A percentile compares a stretch with the other conserved stretches of the same genome.
These are phyloP conservation scores for Ganoderma sinense DNA, from an alignment of 1,284 basidiomycete genomes.

Conservation along the genomic window DNA sequence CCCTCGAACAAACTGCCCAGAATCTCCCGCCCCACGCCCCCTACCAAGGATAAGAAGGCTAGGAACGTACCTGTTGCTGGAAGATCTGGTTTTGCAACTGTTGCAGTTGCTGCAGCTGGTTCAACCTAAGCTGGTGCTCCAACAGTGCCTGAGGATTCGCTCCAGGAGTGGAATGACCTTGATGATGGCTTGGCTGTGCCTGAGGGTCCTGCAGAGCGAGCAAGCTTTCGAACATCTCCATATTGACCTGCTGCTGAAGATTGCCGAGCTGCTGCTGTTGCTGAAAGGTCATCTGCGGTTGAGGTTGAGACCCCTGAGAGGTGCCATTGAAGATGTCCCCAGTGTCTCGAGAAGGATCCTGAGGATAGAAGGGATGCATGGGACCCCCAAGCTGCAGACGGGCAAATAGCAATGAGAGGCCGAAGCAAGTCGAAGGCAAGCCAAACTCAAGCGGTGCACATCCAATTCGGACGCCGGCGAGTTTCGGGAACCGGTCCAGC, in stretches of 20 bases:
- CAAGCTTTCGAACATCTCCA: constrained; percentile 60
- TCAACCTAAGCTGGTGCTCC: constrained; percentile 74
- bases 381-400: constrained; percentile 51
- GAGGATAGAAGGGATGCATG: constrained; percentile 50
- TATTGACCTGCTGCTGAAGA: constrained; percentile 43
- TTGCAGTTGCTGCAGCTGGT: constrained; percentile 78
- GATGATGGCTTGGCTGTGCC: constrained; percentile 22
- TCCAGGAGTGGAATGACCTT: constrained; percentile 30
- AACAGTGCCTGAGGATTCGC: constrained; percentile 51
- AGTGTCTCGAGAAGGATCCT: constrained; percentile 33
- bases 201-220: constrained; percentile 48
- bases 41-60: constrained; percentile 1
- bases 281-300: constrained; percentile 32
- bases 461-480: constrained; percentile 2
- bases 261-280: constrained; percentile 37
- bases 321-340: constrained; percentile 31
- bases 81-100: constrained; percentile 84
- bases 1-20: background rate
- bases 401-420: constrained; percentile 26
- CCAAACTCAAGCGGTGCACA: constrained; percentile 2
- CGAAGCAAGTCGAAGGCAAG: constrained; percentile 9
- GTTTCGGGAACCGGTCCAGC: background rate
- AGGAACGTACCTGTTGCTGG: constrained; percentile 73
- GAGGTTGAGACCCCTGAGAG: constrained; percentile 27
- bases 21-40: background rate